Evolutionary conservation across 768 basidiomycete genomes (phyloP), one percentile per base, ranked within the genome.

Genomic region (Chalciporus sphaerocephalus): DNA sequence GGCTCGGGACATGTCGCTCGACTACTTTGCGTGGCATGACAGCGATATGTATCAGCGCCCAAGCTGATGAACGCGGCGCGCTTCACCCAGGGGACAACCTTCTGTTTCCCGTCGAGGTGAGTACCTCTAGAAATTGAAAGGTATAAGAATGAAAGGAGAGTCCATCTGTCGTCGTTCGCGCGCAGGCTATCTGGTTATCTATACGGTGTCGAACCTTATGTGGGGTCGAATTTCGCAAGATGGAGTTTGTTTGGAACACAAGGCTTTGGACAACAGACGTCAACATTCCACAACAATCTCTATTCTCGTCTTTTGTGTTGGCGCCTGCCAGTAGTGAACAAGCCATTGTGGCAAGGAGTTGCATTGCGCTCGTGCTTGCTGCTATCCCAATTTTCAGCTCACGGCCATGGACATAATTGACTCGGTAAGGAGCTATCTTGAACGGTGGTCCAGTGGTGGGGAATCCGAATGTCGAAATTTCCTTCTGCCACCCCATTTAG

Each of bases 391-490:
- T 44, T 47, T 9, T 24, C 38, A 50, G 37, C 44, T 53, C 30
- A 18, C 28, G 51, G 55, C 27, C 47, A 87, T 87, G 85, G 76
- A 87, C 57, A 73, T 83, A 54, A 71, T 85, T 23, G 69, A 70
- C 48, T 74, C 56, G 45, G 74, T 85, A 34, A 73, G 70, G 48
- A 65, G 56, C 22, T 79, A 69, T 59, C 51, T 87, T 24, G 62
- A 66, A 47, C 71, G 57, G 20, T 87, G 85, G 85, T 64, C 62
- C 20, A 76, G 65, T 50, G 77, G 75, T 42, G 85, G 85, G 22
- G 80, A 81, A 51, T 64, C 69, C 2, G 76, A 82, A 69, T 85
- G 83, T 65, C 82, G 80, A 56, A 74, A 73, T 57, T 74, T 81
- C 42, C 71, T 89, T 53, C 68, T 74, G 58, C 66, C 73, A 40